These are phyloP conservation scores for Aspergillus hancockii DNA, from an alignment of 495 filamentous ascomycete species.

Conservation along the genomic window DNA sequence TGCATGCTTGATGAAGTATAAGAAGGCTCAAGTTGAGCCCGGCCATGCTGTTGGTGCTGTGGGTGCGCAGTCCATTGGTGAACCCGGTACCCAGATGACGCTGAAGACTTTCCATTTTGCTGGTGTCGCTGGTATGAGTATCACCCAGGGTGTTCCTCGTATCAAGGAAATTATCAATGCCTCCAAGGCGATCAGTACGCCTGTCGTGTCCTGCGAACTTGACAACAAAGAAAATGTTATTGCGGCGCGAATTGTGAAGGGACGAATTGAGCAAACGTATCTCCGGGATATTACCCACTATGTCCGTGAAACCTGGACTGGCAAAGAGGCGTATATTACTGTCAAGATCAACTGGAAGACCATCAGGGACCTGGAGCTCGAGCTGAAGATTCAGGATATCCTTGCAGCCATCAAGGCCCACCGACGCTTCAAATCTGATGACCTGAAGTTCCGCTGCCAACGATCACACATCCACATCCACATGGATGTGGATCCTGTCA, in stretches of 20 bases:
- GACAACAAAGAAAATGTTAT: conserved; percentile 66
- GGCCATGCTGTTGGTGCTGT: conserved; percentile 98
- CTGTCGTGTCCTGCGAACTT: conserved; percentile 84
- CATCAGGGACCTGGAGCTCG: conserved; percentile 75
- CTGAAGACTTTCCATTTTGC: conserved; percentile 99
- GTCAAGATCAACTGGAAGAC: conserved; percentile 76
- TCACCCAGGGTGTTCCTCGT: conserved; percentile 97
- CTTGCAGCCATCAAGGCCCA: conserved; percentile 67
- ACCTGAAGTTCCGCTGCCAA: conserved; percentile 51
- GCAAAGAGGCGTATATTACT: conserved; percentile 67
- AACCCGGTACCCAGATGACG: conserved; percentile 99
- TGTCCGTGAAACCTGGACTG: conserved; percentile 81
- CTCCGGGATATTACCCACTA: conserved; percentile 63
- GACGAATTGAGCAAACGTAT: conserved; percentile 74
- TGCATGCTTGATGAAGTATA: conserved; percentile 86
- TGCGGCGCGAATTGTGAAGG: conserved; percentile 85
- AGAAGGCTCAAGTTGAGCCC: conserved; percentile 84
- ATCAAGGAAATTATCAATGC: conserved; percentile 99
- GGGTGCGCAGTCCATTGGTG: conserved; percentile 96
- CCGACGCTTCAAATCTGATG: conserved; percentile 70
- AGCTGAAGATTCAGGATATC: conserved; percentile 70
- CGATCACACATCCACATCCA: conserved; percentile 56
- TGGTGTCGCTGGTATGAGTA: conserved; percentile 98
- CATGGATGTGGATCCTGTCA: conserved; percentile 58
- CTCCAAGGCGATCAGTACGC: conserved; percentile 87